Base-by-base conservation (phyloP, 768 basidiomycete genomes). In the Gyrodon lividus region DNA sequence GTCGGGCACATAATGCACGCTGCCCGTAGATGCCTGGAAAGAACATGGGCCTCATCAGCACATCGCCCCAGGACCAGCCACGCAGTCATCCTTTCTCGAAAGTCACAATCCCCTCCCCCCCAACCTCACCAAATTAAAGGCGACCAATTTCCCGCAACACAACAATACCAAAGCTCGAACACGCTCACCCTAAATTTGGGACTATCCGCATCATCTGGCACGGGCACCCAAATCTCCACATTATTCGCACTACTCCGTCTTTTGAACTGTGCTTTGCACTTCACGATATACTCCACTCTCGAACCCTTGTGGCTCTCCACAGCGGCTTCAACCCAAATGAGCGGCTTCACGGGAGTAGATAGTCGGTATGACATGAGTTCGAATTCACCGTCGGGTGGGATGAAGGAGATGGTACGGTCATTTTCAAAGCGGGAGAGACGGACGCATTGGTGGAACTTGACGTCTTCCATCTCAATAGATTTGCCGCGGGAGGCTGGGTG, bases 361-460 rank as follows among this genome's bases (percentile, higher is more conserved):
- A 95, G 80, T n/a, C 97, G 87, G 70, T 98, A 98, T 4, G 89
- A 89, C 94, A 98, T 98, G 51, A 98, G 82, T 65, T 98, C 97
- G 63, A 99, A 98, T 68, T 98, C 96, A 63, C 97, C 97, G 66
- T 98, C 96, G 4, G 97, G 96, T 0, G 97, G 97, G 61, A 98
- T 99, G 74, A 99, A 99, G 31, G 92, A 94, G 65, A 98, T 99
- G 1, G 96, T 98, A 54, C 97, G 87, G 72, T 99, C 96, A 70
- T 97, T 98, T 66, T 99, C 97, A 65, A 99, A 99, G 6, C 96
- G 84, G 9, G 94, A 89, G 20, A 99, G 79, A 9, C 97, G 92
- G 10, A 98, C 97, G 63, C 97, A 99, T 78, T 99, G 97, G 66
- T 99, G 97, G 75, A 99, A 99, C 69, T 98, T 98, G 74, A 98